A percentile compares a stretch with the other conserved stretches of the same genome.
Evolutionary conservation across 2,329 filamentous ascomycete species (phyloP).

Genomic region (Fusarium sp.): DNA sequence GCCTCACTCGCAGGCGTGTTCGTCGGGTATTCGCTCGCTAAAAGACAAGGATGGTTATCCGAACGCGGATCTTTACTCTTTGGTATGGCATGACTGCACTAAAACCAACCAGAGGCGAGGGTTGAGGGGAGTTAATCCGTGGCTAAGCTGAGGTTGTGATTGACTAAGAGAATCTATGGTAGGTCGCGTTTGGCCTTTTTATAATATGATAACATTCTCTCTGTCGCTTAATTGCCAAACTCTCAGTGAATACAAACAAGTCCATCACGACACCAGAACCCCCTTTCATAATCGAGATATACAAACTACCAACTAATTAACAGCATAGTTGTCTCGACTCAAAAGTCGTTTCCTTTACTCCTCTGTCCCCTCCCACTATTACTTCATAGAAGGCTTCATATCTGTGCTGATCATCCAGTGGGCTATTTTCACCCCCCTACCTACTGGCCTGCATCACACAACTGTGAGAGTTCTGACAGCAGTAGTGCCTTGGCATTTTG

Average conservation of each 20-base stretch:
- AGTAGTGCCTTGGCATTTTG: background rate
- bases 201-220: background rate
- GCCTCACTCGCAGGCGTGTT: background rate
- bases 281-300: no score
- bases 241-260: background rate
- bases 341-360: no score
- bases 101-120: background rate
- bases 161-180: background rate
- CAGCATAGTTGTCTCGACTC: no score
- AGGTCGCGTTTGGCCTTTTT: background rate
- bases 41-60: background rate
- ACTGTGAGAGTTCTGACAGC: background rate
- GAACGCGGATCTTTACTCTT: background rate
- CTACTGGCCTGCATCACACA: no score
- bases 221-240: background rate
- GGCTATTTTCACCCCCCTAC: no score
- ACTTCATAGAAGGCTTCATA: no score
- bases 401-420: no score
- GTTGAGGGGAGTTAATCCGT: background rate
- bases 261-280: no score
- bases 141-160: background rate
- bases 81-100: background rate
- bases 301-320: no score
- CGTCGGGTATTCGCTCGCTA: background rate
- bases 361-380: no score